Percentiles rank a stretch among this genome's conserved stretches.
Conservation (phyloP, 2,329 filamentous ascomycete genomes). For the Penicillium sp. region DNA sequence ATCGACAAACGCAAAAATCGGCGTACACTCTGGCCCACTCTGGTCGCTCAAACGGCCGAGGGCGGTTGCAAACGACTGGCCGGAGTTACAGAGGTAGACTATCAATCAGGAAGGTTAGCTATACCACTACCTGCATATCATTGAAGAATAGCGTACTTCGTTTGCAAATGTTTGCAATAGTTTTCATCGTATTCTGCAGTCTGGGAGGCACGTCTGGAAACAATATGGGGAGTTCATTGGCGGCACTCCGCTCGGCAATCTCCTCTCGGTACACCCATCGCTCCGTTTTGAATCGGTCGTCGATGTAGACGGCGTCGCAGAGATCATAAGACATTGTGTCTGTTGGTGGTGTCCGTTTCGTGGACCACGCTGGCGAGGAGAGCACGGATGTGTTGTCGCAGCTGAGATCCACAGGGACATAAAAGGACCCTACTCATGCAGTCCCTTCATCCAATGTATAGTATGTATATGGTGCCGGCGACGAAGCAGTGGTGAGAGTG, state of each 20-base stretch:
- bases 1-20: slow-evolving; percentile 55
- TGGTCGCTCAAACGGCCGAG: slow-evolving; percentile 50
- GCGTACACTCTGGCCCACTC: slow-evolving; percentile 44
- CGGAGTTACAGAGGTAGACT: slow-evolving; percentile 54
- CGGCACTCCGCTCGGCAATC: background rate
- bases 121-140: background rate
- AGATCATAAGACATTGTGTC: slow-evolving; percentile 31
- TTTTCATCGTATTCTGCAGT: slow-evolving; percentile 47
- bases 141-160: slow-evolving; percentile 39
- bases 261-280: slow-evolving; percentile 37
- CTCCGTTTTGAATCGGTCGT: slow-evolving; percentile 42
- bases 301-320: slow-evolving; percentile 40
- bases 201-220: slow-evolving; percentile 40
- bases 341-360: slow-evolving; percentile 32
- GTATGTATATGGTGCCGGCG: background rate
- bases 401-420: slow-evolving; percentile 6
- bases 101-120: background rate
- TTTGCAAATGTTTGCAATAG: slow-evolving; percentile 49
- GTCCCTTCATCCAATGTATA: background rate
- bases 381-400: slow-evolving; percentile 1
- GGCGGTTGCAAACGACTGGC: slow-evolving; percentile 50
- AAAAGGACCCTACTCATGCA: slow-evolving; percentile 1
- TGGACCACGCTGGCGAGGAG: background rate
- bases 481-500: too few species aligned
- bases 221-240: slow-evolving; percentile 3